Evolutionary conservation across 768 basidiomycete genomes (phyloP).

Genomic region (Lactarius quietus): DNA sequence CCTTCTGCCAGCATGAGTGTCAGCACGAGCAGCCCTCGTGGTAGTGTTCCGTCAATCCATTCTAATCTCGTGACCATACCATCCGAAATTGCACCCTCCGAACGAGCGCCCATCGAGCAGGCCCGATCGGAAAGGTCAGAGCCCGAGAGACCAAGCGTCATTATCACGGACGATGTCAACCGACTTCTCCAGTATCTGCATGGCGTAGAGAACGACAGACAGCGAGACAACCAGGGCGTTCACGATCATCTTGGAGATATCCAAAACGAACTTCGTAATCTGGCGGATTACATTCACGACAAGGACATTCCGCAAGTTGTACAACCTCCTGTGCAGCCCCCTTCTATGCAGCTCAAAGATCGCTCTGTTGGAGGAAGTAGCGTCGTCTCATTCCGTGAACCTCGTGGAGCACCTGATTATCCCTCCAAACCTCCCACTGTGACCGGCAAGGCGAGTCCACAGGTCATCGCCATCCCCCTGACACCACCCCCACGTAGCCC

Average conservation of each 20-base stretch:
- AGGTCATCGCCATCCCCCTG: constrained; percentile 34
- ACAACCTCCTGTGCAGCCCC: background rate
- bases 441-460: constrained; percentile 9
- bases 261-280: constrained; percentile 60
- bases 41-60: constrained; percentile 47
- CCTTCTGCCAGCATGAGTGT: constrained; percentile 45
- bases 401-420: constrained; percentile 25
- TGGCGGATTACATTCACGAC: constrained; percentile 37
- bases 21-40: constrained; percentile 48
- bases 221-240: constrained; percentile 60
- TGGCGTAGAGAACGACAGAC: constrained; percentile 60
- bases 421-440: constrained; percentile 11
- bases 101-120: background rate
- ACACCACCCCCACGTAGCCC: constrained; percentile 44
- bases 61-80: constrained; percentile 44
- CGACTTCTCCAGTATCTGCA: constrained; percentile 52
- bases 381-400: constrained; percentile 32
- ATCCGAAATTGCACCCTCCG: constrained; percentile 30
- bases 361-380: constrained; percentile 33
- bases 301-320: constrained; percentile 13
- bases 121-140: background rate
- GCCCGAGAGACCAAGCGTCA: constrained; percentile 36
- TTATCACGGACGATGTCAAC: constrained; percentile 51
- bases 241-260: constrained; percentile 66
- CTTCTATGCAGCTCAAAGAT: constrained; percentile 11